Evolutionary conservation across 805 yeast genomes (phyloP).

Genomic region (Schwanniomyces sp.): DNA sequence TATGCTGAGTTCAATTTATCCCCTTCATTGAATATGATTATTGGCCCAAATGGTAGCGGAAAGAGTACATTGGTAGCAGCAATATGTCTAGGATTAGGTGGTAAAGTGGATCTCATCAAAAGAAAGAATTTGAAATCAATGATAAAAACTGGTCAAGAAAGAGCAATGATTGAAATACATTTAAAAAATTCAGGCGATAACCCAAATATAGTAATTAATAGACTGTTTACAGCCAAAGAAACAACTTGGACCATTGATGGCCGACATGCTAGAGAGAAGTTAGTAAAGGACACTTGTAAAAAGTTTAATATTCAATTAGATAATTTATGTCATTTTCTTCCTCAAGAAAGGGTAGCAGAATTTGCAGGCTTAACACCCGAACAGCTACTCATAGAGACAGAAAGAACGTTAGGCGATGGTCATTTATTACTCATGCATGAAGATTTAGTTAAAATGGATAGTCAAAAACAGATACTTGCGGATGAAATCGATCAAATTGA

Average conservation of each 20-base stretch:
- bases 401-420: slow-evolving; percentile 71
- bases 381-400: slow-evolving; percentile 71
- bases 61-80: slow-evolving; percentile 93
- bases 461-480: slow-evolving; percentile 24
- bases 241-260: slow-evolving; percentile 56
- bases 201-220: slow-evolving; percentile 37
- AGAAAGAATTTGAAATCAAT: slow-evolving; percentile 65
- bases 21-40: slow-evolving; percentile 84
- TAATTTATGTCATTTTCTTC: slow-evolving; percentile 89
- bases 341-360: slow-evolving; percentile 93
- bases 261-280: slow-evolving; percentile 36
- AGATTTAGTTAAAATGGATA: slow-evolving; percentile 53
- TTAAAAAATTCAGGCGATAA: slow-evolving; percentile 39
- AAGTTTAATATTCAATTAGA: slow-evolving; percentile 78
- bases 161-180: slow-evolving; percentile 50
- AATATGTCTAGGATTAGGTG: slow-evolving; percentile 84
- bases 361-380: slow-evolving; percentile 83
- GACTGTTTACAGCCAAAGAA: slow-evolving; percentile 47
- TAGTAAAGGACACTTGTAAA: slow-evolving; percentile 45
- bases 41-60: slow-evolving; percentile 97
- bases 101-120: slow-evolving; percentile 71
- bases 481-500: slow-evolving; percentile 27
- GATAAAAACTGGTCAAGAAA: slow-evolving; percentile 63
- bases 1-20: slow-evolving; percentile 72
- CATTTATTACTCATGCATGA: slow-evolving; percentile 58